Evolutionary conservation across 345 rosid genomes (phyloP), one percentile per base, ranked within the genome.

Genomic region (Bretschneidera sinensis): DNA sequence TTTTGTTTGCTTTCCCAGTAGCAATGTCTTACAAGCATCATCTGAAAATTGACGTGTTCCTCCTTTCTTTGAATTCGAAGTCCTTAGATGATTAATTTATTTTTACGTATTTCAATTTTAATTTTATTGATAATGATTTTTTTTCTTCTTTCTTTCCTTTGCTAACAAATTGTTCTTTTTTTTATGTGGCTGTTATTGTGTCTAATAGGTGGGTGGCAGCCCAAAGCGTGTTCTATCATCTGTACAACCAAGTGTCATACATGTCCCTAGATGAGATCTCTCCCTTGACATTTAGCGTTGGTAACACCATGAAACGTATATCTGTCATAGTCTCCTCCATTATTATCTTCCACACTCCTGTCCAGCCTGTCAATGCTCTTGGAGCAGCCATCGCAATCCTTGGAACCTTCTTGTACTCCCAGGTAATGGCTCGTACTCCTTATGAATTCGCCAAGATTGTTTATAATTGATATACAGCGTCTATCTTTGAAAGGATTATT

Each of bases 241-340:
- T 94, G 48, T 94, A 94, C 81, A 92, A 92, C 63, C 98, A 92
- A 68, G 98, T 92, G 61, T 92, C 98, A 17, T 92, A 92, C 81
- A 92, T 92, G 98, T 89, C 98, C n/a, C 80, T 92, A 47, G 96
- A 92, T 49, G 76, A 92, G 75, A 92, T 92, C 57, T 87, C 97
- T 59, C 97, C 98, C 47, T 76, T 92, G 87, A 92, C 98, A 21
- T 92, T 92, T 70, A 92, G 98, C 73, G 70, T 92, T 0, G 98
- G 98, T 56, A 92, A 92, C 81, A 89, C 98, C 20, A 88, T 94
- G 97, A 94, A 94, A 68, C 90, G 99, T 68, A 88, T 94, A 51
- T 94, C 97, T 0, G 99, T 94, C 70, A 94, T 94, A 0, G 95
- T 90, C 76, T 84, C 99, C 49, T 94, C 99, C 63, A 94, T 94